Percentiles rank a stretch among this genome's conserved stretches.
Conservation (phyloP, 306 rosid genomes). For the Rosa lucieae region DNA sequence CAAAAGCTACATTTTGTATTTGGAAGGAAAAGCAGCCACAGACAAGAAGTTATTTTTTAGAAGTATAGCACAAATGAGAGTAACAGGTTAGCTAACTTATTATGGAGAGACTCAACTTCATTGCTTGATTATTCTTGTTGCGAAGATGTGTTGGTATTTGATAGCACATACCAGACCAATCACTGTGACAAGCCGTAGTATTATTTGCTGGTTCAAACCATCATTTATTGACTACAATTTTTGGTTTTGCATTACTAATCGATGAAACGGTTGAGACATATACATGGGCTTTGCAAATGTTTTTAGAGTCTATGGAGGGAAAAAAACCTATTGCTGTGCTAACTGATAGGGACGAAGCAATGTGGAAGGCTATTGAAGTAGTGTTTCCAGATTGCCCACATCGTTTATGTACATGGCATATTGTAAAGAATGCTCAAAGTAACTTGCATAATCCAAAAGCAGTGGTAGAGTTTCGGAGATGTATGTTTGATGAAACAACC, state of each 20-base stretch:
- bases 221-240: background rate
- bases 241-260: background rate
- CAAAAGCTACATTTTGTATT: background rate
- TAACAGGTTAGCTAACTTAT: background rate
- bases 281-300: background rate
- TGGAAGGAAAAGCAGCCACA: background rate
- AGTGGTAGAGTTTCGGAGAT: background rate
- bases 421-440: background rate
- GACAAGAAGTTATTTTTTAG: background rate
- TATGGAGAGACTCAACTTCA: background rate
- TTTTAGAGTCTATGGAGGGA: background rate
- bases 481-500: background rate
- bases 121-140: background rate
- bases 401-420: background rate
- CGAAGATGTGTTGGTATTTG: background rate
- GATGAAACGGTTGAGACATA: background rate
- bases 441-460: background rate
- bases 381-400: background rate
- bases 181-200: no score
- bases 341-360: background rate
- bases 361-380: background rate
- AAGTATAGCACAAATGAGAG: background rate
- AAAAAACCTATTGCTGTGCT: background rate
- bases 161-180: background rate
- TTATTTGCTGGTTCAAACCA: background rate